These are phyloP conservation scores for Discostella pseudostelligera DNA, from an alignment of 108 stramenopile genomes.

Conservation along the genomic window DNA sequence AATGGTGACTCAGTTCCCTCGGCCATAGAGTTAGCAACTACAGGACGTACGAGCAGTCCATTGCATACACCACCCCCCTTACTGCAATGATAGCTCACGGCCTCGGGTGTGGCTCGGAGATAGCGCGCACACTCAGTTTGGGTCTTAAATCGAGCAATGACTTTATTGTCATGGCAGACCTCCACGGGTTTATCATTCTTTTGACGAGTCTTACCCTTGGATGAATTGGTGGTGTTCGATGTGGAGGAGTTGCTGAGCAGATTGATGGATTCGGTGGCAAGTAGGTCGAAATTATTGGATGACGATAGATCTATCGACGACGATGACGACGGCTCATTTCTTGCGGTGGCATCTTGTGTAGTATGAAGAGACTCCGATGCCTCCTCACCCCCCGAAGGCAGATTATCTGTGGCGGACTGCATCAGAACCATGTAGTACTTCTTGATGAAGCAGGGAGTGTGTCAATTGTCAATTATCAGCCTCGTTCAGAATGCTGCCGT, in stretches of 20 bases:
- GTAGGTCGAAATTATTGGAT: too few species aligned
- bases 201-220: constrained; percentile 7
- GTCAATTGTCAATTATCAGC: too few species aligned
- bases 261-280: constrained; percentile 4
- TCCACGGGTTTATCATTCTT: constrained; percentile 36
- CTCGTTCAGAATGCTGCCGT: too few species aligned
- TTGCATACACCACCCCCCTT: constrained; percentile 42
- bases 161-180: constrained; percentile 11
- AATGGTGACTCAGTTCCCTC: not conserved
- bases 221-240: not conserved
- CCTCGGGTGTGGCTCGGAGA: constrained; percentile 44
- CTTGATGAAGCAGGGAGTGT: too few species aligned
- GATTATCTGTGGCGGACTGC: too few species aligned
- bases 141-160: constrained; percentile 36
- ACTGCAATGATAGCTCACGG: constrained; percentile 43
- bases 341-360: too few species aligned
- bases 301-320: too few species aligned
- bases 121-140: constrained; percentile 43
- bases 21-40: not conserved
- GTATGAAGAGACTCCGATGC: too few species aligned
- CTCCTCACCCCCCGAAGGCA: too few species aligned
- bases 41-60: constrained; percentile 29
- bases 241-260: not conserved
- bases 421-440: too few species aligned
- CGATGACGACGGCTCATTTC: too few species aligned